A percentile compares a stretch with the other conserved stretches of the same genome.
Evolutionary conservation across 192 early-diverging fungal species (phyloP).

Genomic region (Geosiphon pyriformis): DNA sequence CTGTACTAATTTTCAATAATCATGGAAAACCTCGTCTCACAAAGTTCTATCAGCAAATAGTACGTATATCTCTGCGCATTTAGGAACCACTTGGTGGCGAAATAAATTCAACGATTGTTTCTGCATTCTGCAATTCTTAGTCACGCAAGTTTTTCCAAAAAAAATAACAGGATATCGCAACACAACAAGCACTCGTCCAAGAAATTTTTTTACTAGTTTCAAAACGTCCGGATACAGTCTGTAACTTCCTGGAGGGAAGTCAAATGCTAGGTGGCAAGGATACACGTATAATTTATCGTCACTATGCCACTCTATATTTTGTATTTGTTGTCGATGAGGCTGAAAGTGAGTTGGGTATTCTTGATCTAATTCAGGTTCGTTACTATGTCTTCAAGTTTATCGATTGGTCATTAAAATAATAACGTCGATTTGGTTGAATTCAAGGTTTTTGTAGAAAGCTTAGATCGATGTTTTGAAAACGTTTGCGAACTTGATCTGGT

Average conservation of each 20-base stretch:
- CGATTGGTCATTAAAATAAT: neutral
- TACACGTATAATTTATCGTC: slow-evolving; percentile 90
- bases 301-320: slow-evolving; percentile 98
- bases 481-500: slow-evolving; percentile 96
- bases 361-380: slow-evolving; percentile 88
- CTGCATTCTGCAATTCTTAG: neutral
- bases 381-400: neutral
- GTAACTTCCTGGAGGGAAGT: slow-evolving; percentile 88
- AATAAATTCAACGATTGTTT: neutral
- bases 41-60: slow-evolving; percentile 91
- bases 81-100: neutral
- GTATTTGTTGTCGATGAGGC: slow-evolving; percentile 95
- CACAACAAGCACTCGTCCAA: slow-evolving; percentile 81
- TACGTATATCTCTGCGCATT: slow-evolving; percentile 28
- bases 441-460: slow-evolving; percentile 91
- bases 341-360: slow-evolving; percentile 93
- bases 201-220: slow-evolving; percentile 84
- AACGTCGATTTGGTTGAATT: neutral
- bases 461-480: slow-evolving; percentile 90
- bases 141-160: neutral
- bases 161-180: slow-evolving; percentile 63
- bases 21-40: slow-evolving; percentile 91
- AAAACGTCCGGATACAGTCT: slow-evolving; percentile 79
- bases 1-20: slow-evolving; percentile 99
- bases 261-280: slow-evolving; percentile 76